These are phyloP conservation scores for Cystofilobasidium ferigula DNA, from an alignment of 768 basidiomycete genomes.

Conservation along the genomic window DNA sequence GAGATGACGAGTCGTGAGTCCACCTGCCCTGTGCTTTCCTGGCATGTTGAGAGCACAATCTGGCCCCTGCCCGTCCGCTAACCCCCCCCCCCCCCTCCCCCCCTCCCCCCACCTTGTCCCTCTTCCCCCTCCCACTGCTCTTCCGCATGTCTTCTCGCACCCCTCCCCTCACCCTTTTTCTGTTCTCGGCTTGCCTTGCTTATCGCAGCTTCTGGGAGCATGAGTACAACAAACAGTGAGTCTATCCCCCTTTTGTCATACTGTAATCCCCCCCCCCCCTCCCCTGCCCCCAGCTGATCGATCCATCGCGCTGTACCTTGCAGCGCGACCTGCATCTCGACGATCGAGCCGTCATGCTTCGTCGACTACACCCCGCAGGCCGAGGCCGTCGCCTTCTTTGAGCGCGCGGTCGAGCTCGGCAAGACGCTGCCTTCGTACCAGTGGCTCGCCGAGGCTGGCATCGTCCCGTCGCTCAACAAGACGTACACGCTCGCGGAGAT, in stretches of 20 bases:
- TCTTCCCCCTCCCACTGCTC: too few relatives aligned
- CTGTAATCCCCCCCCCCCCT: too few relatives aligned
- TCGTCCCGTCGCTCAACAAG: constrained; percentile 51
- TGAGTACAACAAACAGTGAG: constrained; percentile 27
- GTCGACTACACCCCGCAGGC: constrained; percentile 25
- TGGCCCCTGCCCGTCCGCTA: too few relatives aligned
- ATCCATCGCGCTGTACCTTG: too few relatives aligned
- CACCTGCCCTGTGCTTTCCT: too few relatives aligned
- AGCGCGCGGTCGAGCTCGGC: constrained; percentile 44
- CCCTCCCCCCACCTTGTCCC: too few relatives aligned
- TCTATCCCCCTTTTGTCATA: too few relatives aligned
- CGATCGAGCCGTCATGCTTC: constrained; percentile 34
- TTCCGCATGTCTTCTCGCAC: neutral
- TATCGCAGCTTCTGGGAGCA: constrained; percentile 24
- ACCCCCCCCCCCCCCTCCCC: too few relatives aligned
- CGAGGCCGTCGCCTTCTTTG: constrained; percentile 33
- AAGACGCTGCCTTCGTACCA: constrained; percentile 61
- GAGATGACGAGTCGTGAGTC: constrained; percentile 32
- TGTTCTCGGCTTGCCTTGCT: too few relatives aligned
- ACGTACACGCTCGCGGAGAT: constrained; percentile 48
- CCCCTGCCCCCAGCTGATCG: too few relatives aligned
- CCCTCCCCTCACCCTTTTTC: neutral
- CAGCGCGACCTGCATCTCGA: constrained; percentile 34
- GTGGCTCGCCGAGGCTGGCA: constrained; percentile 61
- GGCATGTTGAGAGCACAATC: too few relatives aligned